phyloP scores from a whole-genome alignment of 257 asterid genomes.

The Pogostemon cablin region DNA sequence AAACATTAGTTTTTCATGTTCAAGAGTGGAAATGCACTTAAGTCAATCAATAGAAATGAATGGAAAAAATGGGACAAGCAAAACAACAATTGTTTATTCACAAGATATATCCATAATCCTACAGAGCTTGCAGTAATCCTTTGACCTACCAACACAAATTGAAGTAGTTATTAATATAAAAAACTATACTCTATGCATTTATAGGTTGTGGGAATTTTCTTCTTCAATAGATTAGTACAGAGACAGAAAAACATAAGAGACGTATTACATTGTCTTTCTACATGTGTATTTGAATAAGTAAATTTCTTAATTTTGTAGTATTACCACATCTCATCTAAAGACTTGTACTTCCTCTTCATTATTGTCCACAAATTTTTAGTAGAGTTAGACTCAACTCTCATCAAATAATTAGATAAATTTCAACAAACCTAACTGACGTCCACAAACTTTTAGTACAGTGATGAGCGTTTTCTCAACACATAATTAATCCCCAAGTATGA shows the following conservation, averaged over 20 bases:
- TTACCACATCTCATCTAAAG: no score
- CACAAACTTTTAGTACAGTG: no score
- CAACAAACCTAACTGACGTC: no score
- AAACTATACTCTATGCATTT: not conserved
- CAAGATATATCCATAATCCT: not conserved
- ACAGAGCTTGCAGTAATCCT: not conserved
- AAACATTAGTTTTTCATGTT: not conserved
- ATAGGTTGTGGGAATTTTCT: not conserved
- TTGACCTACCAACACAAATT: constrained; percentile 7
- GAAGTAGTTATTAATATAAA: not conserved
- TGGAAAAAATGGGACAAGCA: constrained; percentile 16
- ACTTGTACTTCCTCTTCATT: no score
- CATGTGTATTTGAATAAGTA: no score
- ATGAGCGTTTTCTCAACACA: no score
- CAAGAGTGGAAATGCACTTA: constrained; percentile 4
- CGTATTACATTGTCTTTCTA: not conserved
- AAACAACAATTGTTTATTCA: not conserved
- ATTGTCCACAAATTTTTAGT: no score
- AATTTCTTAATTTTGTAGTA: no score
- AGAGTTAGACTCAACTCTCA: no score
- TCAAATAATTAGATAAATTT: no score
- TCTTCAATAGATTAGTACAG: not conserved
- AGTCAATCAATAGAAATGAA: constrained; percentile 9
- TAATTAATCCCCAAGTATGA: no score
- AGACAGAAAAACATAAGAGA: not conserved